Percentiles rank a stretch among this genome's conserved stretches.
Evolutionary conservation across 2,329 filamentous ascomycete genomes (phyloP).

Genomic region (Colletotrichum eremochloae): DNA sequence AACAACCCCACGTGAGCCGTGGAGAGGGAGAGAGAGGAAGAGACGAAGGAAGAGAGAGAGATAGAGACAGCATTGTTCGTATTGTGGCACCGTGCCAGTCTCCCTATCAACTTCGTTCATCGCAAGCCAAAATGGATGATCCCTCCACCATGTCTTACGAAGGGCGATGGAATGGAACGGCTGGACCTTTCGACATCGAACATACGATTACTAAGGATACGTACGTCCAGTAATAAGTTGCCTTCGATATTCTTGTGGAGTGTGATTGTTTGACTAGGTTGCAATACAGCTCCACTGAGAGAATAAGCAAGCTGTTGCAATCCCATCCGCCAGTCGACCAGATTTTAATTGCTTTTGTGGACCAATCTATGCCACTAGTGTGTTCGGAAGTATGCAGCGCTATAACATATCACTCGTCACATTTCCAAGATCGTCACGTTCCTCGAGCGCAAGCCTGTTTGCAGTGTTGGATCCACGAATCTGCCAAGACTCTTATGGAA

Average conservation of each 20-base stretch:
- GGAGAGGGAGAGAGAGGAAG: not conserved
- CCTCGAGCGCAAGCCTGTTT: not conserved
- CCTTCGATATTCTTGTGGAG: not conserved
- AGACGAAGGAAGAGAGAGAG: not conserved
- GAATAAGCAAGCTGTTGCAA: not conserved
- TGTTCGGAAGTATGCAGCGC: too few relatives aligned
- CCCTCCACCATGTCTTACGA: too few relatives aligned
- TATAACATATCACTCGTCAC: not conserved
- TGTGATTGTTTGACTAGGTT: not conserved
- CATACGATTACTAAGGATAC: not conserved
- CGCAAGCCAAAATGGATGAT: too few relatives aligned
- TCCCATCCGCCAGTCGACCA: not conserved
- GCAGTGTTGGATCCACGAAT: not conserved
- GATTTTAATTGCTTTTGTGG: not conserved
- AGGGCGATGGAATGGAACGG: not conserved
- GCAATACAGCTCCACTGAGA: not conserved
- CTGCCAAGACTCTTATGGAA: not conserved
- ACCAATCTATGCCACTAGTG: not conserved
- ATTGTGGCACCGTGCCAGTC: too few relatives aligned
- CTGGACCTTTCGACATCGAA: not conserved
- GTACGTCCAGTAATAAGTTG: not conserved
- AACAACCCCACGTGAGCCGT: not conserved
- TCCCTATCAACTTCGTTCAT: too few relatives aligned
- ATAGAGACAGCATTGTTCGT: not conserved
- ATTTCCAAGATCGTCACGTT: constrained; percentile 1